Conservation (phyloP, 108 stramenopile species). For the Schizochytrium sp. region DNA sequence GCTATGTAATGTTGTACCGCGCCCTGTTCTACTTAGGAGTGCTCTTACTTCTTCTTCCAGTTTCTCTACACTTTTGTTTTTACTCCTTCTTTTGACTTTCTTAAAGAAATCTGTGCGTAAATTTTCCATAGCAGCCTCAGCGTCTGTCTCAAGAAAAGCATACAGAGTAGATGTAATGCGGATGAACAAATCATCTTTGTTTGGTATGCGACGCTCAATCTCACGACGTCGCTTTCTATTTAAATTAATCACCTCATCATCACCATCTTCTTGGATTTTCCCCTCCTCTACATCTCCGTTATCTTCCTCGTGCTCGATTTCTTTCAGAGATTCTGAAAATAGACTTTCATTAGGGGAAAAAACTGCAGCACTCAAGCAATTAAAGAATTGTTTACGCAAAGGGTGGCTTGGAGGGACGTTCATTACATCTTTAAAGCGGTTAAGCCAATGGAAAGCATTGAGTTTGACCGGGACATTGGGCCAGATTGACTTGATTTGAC, state of each 20-base stretch:
- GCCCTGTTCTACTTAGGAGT: background rate
- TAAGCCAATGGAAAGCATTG: background rate
- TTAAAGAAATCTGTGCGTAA: too few relatives aligned
- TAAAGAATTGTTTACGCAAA: background rate
- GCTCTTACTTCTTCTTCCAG: background rate
- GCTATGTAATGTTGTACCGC: background rate
- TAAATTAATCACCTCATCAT: too few relatives aligned
- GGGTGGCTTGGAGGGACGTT: background rate
- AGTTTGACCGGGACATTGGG: background rate
- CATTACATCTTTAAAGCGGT: background rate
- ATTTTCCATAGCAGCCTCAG: too few relatives aligned
- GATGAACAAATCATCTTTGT: too few relatives aligned
- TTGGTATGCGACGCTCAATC: too few relatives aligned
- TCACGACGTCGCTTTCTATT: too few relatives aligned
- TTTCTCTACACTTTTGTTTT: too few relatives aligned
- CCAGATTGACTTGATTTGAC: background rate
- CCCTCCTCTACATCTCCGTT: too few relatives aligned
- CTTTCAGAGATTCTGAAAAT: background rate
- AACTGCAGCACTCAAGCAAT: background rate
- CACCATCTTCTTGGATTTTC: too few relatives aligned
- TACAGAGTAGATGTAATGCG: too few relatives aligned
- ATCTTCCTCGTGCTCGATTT: background rate
- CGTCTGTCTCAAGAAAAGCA: too few relatives aligned
- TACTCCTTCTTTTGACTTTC: too few relatives aligned
- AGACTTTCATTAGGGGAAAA: background rate